phyloP scores from a whole-genome alignment of 495 filamentous ascomycete genomes.

The Trypethelium eluteriae region DNA sequence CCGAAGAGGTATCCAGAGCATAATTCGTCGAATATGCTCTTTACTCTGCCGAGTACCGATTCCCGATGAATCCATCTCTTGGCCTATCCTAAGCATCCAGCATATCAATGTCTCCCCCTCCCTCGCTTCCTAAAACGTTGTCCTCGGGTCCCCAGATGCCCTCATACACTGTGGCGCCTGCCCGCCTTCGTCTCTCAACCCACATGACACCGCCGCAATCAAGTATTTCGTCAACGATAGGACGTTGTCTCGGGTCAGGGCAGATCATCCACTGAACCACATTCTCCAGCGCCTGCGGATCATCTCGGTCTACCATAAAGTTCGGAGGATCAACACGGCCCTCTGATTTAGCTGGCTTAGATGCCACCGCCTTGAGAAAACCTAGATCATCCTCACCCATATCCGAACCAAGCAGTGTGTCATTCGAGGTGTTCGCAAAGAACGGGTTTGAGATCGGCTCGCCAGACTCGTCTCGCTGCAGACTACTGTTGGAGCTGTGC shows the following conservation, averaged over 20 bases:
- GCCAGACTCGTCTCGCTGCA: conserved; percentile 69
- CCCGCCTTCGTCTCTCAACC: conserved; percentile 63
- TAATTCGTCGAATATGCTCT: too few species aligned
- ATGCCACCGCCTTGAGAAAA: conserved; percentile 22
- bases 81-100: conserved; percentile 43
- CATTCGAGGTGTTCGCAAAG: conserved; percentile 15
- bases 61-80: not conserved
- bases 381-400: conserved; percentile 18
- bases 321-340: conserved; percentile 68
- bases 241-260: conserved; percentile 63
- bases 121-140: conserved; percentile 47
- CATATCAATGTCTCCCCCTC: conserved; percentile 58
- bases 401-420: conserved; percentile 18
- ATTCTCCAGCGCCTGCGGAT: conserved; percentile 69
- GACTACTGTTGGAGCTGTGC: conserved; percentile 59
- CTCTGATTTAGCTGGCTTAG: conserved; percentile 38
- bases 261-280: conserved; percentile 84
- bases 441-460: conserved; percentile 42
- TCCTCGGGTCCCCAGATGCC: conserved; percentile 89
- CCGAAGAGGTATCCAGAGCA: too few species aligned
- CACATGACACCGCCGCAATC: conserved; percentile 62
- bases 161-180: conserved; percentile 85
- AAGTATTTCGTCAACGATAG: conserved; percentile 65
- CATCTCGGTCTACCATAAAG: conserved; percentile 72
- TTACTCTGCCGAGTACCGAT: too few species aligned